Conservation (phyloP, 2,329 filamentous ascomycete genomes). For the Magnaporthales sp. region DNA sequence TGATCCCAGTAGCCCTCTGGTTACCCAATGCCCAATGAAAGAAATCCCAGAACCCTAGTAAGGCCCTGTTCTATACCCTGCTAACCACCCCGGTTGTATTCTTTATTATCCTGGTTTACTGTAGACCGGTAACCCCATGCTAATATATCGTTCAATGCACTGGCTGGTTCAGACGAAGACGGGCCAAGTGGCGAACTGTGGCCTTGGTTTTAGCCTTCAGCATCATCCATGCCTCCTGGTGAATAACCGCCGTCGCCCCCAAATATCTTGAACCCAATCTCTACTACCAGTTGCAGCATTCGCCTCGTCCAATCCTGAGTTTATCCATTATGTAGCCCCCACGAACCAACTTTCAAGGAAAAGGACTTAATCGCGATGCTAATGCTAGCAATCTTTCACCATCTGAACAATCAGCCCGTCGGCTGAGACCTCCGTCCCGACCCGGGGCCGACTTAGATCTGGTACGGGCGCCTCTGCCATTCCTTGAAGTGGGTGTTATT, state of each 20-base stretch:
- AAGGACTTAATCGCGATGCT: neutral
- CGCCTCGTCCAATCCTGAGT: neutral
- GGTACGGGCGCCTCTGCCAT: too few species aligned
- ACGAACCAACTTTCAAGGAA: neutral
- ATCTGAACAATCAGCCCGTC: neutral
- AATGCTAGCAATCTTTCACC: neutral
- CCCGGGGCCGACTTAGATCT: too few species aligned
- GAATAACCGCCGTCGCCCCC: neutral
- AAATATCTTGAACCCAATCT: neutral
- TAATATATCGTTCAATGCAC: neutral
- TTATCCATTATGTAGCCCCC: neutral
- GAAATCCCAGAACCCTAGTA: too few species aligned
- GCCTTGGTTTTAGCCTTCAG: neutral
- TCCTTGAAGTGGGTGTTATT: too few species aligned
- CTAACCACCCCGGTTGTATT: too few species aligned
- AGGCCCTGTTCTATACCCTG: too few species aligned
- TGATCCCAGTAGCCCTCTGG: too few species aligned
- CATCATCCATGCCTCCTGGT: neutral
- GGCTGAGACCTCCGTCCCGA: neutral
- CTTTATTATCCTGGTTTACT: too few species aligned
- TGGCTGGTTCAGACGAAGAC: neutral
- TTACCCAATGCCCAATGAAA: too few species aligned
- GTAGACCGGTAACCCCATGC: neutral
- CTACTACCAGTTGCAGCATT: neutral
- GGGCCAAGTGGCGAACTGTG: neutral